Evolutionary conservation across 257 asterid genomes (phyloP).

Genomic region (Ballota nigra): DNA sequence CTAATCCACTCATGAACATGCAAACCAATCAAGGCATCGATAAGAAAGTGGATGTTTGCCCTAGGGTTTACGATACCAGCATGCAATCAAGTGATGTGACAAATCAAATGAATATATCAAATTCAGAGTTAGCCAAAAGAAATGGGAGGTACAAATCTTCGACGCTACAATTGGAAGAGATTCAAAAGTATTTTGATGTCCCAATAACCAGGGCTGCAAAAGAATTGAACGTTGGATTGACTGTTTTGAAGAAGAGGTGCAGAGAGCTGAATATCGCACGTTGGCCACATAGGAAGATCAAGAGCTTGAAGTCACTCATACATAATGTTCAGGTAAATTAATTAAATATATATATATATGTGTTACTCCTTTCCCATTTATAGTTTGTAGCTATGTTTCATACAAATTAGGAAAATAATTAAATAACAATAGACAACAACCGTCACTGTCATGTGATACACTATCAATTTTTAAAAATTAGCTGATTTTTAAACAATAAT

Average conservation of each 20-base stretch:
- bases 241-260: slow-evolving; percentile 79
- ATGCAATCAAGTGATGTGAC: neutral
- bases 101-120: neutral
- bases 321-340: slow-evolving; percentile 56
- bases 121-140: neutral
- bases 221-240: slow-evolving; percentile 72
- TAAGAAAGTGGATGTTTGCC: neutral
- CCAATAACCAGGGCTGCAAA: slow-evolving; percentile 83
- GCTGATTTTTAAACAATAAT: too few species aligned
- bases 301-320: slow-evolving; percentile 85
- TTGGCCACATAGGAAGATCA: slow-evolving; percentile 92
- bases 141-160: slow-evolving; percentile 40
- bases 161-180: slow-evolving; percentile 51
- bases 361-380: too few species aligned
- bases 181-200: slow-evolving; percentile 61
- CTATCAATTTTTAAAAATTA: too few species aligned
- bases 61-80: neutral
- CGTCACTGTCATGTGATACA: too few species aligned
- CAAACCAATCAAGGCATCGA: neutral
- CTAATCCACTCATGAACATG: slow-evolving; percentile 17
- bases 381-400: too few species aligned
- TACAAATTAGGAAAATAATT: too few species aligned
- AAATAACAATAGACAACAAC: too few species aligned
- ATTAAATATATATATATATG: too few species aligned
- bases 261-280: slow-evolving; percentile 65